Conservation (phyloP, 495 filamentous ascomycete species). For the Beverwykella pulmonaria region DNA sequence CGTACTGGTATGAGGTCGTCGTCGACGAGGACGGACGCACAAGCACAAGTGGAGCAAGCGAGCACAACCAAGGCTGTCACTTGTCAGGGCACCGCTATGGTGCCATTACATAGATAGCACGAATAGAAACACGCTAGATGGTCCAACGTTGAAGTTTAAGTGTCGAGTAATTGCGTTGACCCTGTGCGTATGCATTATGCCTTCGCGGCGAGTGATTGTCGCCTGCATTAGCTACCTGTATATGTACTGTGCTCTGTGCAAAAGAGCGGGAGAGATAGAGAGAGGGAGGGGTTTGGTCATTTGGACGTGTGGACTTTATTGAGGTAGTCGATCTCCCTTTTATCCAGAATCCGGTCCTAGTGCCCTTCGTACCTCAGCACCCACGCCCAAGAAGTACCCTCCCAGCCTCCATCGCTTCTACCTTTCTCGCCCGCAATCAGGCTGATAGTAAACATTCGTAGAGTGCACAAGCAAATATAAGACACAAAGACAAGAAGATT, state of each 20-base stretch:
- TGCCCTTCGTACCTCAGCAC: slow-evolving; percentile 2
- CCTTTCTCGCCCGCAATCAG: neutral
- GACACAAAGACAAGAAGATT: neutral
- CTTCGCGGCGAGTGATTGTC: slow-evolving; percentile 20
- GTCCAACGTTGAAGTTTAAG: neutral
- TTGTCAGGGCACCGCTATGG: neutral
- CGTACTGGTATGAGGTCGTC: no score
- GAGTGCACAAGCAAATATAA: slow-evolving; percentile 3
- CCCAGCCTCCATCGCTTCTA: neutral
- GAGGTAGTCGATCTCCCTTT: slow-evolving; percentile 32
- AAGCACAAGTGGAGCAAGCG: neutral
- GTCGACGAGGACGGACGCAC: neutral
- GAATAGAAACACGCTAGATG: neutral
- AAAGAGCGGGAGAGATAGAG: neutral
- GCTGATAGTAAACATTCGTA: neutral
- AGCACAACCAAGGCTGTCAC: neutral
- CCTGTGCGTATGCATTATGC: slow-evolving; percentile 13
- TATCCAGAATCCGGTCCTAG: slow-evolving; percentile 18
- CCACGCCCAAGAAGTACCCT: neutral
- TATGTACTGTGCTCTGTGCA: slow-evolving; percentile 14
- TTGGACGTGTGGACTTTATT: slow-evolving; percentile 10
- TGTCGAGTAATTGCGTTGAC: neutral
- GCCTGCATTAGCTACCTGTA: slow-evolving; percentile 19
- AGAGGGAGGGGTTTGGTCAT: neutral
- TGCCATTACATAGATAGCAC: neutral